Conservation (phyloP, 805 yeast genomes). For the Pichia nakasei region DNA sequence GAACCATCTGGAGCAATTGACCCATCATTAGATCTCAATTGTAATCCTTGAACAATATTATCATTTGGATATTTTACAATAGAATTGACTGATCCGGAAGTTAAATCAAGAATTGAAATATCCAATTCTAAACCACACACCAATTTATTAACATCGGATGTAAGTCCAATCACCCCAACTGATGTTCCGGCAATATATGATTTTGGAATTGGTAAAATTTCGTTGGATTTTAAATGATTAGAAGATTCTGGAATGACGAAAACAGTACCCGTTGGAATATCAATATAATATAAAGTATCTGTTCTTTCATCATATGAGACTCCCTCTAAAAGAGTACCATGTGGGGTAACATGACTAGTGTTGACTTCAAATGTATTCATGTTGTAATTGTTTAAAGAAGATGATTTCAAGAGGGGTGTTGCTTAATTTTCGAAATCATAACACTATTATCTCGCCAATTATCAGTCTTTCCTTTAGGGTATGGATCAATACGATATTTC, state of each 20-base stretch:
- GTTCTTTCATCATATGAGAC: constrained; percentile 51
- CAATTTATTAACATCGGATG: constrained; percentile 44
- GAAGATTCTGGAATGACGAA: constrained; percentile 11
- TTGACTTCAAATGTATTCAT: neutral
- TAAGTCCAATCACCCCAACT: constrained; percentile 68
- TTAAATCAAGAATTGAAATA: constrained; percentile 45
- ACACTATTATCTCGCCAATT: no score
- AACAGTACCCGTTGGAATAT: constrained; percentile 33
- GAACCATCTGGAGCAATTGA: constrained; percentile 68
- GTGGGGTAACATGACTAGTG: constrained; percentile 20
- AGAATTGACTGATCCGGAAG: constrained; percentile 29
- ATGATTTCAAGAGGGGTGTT: neutral
- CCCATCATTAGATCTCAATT: constrained; percentile 74
- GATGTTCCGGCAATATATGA: constrained; percentile 29
- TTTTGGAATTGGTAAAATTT: constrained; percentile 26
- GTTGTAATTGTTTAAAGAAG: no score
- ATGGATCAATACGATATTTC: constrained; percentile 35
- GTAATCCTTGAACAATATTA: constrained; percentile 19
- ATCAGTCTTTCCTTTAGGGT: no score
- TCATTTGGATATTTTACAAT: constrained; percentile 33
- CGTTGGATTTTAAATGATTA: neutral
- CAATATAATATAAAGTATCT: constrained; percentile 43
- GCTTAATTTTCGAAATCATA: no score
- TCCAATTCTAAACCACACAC: constrained; percentile 61
- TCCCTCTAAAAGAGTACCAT: constrained; percentile 54